Base-by-base conservation (phyloP, 139 green algal genomes). In the Tetradesmus obliquus region DNA sequence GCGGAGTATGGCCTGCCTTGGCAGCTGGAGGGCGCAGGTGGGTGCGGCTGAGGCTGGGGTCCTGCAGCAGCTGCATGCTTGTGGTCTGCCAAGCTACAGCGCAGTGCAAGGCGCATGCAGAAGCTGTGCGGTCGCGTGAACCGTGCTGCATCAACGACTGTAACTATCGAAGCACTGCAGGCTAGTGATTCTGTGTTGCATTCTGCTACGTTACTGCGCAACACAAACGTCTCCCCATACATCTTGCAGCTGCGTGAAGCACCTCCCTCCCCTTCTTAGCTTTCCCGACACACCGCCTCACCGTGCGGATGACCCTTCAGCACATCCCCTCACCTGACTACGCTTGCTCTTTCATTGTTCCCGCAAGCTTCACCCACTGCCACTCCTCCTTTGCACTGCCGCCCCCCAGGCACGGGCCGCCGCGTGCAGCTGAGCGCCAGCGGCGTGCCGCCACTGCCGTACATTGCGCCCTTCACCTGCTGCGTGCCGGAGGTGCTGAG, bases 1-100 rank as follows among this genome's bases (percentile, higher is more conserved):
- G 85, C 20, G 22, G 85, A 87, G 84, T 93, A 96, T 81, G 94
- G 95, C 1, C 93, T 97, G 90, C 95, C 96, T 0, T 88, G 92
- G 76, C 76, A 88, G 32, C 76, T 96, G 32, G 80, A 95, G 9
- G 55, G 88, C 0, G 91, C 81, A 62, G 86, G 19, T 71, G 88
- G 4, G 55, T n/a, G n/a, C 15, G 66, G 45, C n/a, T n/a, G 51
- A 12, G 19, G 20, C 24, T 20, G 19, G 79, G 3, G 79, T 9
- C 10, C 9, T 85, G 79, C 45, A 45, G 32, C 32, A 45, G 32
- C 32, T 45, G 32, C 32, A 45, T 45, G 32, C 32, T 45, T 45
- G 32, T 45, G 32, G 32, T 45, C 32, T 45, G 32, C 32, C 32
- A 45, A 45, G 32, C 32, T 45, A 45, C 32, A 45, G 32, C 32